Evolutionary conservation across 116 monocot species (phyloP), one percentile per base, ranked within the genome.

Genomic region (Papilionanthe hybrid): DNA sequence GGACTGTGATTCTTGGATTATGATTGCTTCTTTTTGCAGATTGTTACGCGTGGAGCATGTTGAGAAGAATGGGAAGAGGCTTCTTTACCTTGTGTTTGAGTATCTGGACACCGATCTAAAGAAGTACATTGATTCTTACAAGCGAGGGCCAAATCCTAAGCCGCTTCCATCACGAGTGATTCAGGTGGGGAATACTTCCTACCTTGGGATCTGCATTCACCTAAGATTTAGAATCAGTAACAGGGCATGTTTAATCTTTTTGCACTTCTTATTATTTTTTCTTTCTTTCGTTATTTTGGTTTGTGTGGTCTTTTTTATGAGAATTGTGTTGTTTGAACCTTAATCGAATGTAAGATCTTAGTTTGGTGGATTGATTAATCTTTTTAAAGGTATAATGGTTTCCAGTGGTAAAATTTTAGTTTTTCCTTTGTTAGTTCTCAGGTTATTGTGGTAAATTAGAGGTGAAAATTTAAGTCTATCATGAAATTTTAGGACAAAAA

Each of bases 71-170:
- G 83, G 86, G 44, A 86, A 86, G 86, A 67, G 75, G 69, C 22
- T 88, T 73, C 85, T 88, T 53, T 88, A 88, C 43, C 85, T 88
- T 27, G 88, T 88, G 74, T 89, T 89, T 29, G 89, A 89, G 84
- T 89, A 83, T 75, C 85, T 98, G 48, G 94, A 99, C 63, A 93
- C 89, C 9, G 95, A 99, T 79, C 89, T 99, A 55, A 99, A 95
- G 85, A 99, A 89, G 86, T 89, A 84, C 82, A 76, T 89, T 0
- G 95, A 99, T 81, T 43, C 67, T 28, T 45, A 72, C 57, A 78
- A 72, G 42, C 72, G 72, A 63, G 83, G 83, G 29, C 58, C 83
- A 6, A 83, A 83, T 47, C 73, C 83, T 5, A 78, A 73, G 78
- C 83, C 71, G 8, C 78, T 83, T 27, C 83, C 72, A 12, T 23